Evolutionary conservation across 192 early-diverging fungal genomes (phyloP).

Genomic region (Podila verticillata): DNA sequence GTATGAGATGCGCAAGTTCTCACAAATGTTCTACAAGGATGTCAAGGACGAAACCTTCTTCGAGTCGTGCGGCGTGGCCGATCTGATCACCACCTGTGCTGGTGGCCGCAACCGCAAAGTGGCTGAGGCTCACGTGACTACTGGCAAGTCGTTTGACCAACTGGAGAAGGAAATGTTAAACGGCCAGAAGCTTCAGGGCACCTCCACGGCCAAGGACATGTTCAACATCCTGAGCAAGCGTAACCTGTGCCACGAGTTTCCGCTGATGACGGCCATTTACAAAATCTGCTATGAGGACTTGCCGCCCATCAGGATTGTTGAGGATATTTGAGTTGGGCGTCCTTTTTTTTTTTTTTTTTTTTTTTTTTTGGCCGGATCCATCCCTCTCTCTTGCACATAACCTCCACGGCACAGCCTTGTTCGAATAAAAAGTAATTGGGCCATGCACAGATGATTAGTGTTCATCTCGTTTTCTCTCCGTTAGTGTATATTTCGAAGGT

Average conservation of each 20-base stretch:
- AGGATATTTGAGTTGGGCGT: constrained; percentile 56
- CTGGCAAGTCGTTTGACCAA: constrained; percentile 92
- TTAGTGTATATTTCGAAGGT: no score
- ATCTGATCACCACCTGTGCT: constrained; percentile 95
- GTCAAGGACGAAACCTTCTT: constrained; percentile 97
- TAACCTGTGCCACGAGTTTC: constrained; percentile 66
- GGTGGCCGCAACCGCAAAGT: constrained; percentile 96
- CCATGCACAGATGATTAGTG: no score
- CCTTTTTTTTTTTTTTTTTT: not conserved
- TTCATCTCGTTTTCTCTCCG: no score
- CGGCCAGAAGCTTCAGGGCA: constrained; percentile 98
- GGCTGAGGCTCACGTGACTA: constrained; percentile 89
- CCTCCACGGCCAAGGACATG: constrained; percentile 89
- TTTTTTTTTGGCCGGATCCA: not conserved
- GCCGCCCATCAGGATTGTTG: constrained; percentile 75
- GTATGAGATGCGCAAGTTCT: constrained; percentile 95
- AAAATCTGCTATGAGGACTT: constrained; percentile 85
- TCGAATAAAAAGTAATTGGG: not conserved
- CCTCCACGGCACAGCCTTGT: not conserved
- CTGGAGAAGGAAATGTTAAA: constrained; percentile 94
- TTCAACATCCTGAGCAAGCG: constrained; percentile 78
- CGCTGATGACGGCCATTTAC: constrained; percentile 96
- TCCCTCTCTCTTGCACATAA: no score
- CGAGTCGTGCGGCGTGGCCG: constrained; percentile 97
- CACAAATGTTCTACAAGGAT: constrained; percentile 79